Conservation (phyloP, 208 protist genomes). For the Trypanosomatidae sp. region DNA sequence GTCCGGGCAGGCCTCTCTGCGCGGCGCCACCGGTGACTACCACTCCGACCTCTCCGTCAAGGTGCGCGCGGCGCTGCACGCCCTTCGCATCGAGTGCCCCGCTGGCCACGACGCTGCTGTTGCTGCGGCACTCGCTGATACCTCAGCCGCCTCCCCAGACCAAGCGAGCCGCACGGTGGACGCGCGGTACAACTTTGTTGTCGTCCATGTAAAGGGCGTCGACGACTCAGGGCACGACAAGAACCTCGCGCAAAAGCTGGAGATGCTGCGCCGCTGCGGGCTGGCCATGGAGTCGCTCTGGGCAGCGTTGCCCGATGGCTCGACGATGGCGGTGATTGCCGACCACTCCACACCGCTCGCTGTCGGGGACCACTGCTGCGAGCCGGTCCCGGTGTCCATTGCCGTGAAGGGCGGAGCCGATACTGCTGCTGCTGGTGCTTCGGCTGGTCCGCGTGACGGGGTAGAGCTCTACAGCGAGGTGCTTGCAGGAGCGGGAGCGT, state of each 20-base stretch:
- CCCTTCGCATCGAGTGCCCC: conserved; percentile 34
- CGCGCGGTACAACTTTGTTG: conserved; percentile 45
- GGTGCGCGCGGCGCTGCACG: conserved; percentile 38
- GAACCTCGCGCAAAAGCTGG: conserved; percentile 38
- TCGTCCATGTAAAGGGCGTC: conserved; percentile 73
- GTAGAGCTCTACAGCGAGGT: conserved; percentile 63
- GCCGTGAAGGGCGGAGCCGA: conserved; percentile 38
- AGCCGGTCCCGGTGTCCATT: conserved; percentile 66
- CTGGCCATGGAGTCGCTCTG: conserved; percentile 50
- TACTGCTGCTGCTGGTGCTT: background rate
- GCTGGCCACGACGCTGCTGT: conserved; percentile 5
- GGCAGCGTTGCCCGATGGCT: conserved; percentile 39
- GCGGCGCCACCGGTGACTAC: conserved; percentile 58
- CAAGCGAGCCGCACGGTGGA: conserved; percentile 8
- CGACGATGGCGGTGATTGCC: conserved; percentile 51
- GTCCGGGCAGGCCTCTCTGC: conserved; percentile 13
- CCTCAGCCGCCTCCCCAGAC: background rate
- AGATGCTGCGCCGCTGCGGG: conserved; percentile 49
- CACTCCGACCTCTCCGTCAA: conserved; percentile 50
- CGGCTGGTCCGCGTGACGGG: conserved; percentile 20
- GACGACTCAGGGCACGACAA: conserved; percentile 69
- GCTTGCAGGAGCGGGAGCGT: conserved; percentile 23
- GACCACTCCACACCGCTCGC: conserved; percentile 67
- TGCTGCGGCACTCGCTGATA: background rate
- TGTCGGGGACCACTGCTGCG: conserved; percentile 68